Evolutionary conservation across 116 monocot genomes (phyloP).

Genomic region (Iris pallida): DNA sequence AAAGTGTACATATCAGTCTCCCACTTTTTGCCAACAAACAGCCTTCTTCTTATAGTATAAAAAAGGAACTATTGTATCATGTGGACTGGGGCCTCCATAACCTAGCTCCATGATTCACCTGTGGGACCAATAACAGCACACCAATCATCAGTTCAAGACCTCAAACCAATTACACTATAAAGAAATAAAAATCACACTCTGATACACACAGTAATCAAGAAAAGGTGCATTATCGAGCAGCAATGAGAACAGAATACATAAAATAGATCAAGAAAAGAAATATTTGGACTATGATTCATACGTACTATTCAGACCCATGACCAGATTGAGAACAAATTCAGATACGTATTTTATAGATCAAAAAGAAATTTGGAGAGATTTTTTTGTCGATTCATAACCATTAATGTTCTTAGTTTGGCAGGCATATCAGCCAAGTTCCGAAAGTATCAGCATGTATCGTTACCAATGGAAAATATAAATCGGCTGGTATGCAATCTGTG

Average conservation of each 20-base stretch:
- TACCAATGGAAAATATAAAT: too few relatives aligned
- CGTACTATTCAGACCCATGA: background rate
- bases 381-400: too few relatives aligned
- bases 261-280: background rate
- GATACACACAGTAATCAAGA: background rate
- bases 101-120: constrained; percentile 2
- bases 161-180: background rate
- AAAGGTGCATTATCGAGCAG: background rate
- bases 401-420: too few relatives aligned
- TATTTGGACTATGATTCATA: background rate
- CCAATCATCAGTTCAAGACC: background rate
- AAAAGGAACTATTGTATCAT: constrained; percentile 5
- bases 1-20: background rate
- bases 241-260: background rate
- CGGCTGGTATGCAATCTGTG: too few relatives aligned
- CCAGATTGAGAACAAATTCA: background rate
- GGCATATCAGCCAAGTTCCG: too few relatives aligned
- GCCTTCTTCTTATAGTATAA: background rate
- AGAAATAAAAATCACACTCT: background rate
- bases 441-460: too few relatives aligned
- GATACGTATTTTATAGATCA: too few relatives aligned
- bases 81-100: constrained; percentile 1
- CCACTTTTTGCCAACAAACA: background rate
- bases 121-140: background rate
- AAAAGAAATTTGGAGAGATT: too few relatives aligned